Percentiles rank a stretch among this genome's conserved stretches.
Conservation (phyloP, 208 protist genomes). For the Tetramitus jugosus region DNA sequence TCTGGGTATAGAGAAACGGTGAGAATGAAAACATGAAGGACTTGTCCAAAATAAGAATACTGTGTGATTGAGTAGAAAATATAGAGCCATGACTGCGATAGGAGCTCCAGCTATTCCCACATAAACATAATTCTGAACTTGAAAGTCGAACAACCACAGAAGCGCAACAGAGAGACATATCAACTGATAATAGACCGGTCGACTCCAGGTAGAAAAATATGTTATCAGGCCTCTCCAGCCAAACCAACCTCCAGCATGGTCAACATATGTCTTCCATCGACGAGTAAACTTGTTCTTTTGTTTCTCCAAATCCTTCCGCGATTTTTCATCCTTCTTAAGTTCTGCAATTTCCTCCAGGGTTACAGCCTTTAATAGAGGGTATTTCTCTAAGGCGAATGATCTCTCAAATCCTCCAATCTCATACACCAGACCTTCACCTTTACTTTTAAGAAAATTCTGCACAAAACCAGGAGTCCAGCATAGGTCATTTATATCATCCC, state of each 20-base stretch:
- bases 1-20: background rate
- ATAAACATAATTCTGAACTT: background rate
- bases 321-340: too few species aligned
- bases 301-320: background rate
- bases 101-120: background rate
- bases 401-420: too few species aligned
- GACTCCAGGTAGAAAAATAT: too few species aligned
- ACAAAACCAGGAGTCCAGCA: slow-evolving; percentile 1
- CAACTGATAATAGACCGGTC: background rate
- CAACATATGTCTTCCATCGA: background rate
- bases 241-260: background rate
- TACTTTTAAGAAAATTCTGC: background rate
- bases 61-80: background rate
- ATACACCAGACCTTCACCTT: background rate
- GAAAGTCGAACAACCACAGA: background rate
- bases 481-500: background rate
- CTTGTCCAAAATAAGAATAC: background rate
- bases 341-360: too few species aligned
- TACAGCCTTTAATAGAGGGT: too few species aligned
- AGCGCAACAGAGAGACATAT: background rate
- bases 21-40: background rate
- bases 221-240: too few species aligned
- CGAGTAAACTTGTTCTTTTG: background rate
- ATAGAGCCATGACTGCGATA: background rate
- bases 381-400: too few species aligned